A percentile compares a stretch with the other conserved stretches of the same genome.
These are phyloP conservation scores for Patellifolia procumbens DNA, from an alignment of 179 eudicot species.

Conservation along the genomic window DNA sequence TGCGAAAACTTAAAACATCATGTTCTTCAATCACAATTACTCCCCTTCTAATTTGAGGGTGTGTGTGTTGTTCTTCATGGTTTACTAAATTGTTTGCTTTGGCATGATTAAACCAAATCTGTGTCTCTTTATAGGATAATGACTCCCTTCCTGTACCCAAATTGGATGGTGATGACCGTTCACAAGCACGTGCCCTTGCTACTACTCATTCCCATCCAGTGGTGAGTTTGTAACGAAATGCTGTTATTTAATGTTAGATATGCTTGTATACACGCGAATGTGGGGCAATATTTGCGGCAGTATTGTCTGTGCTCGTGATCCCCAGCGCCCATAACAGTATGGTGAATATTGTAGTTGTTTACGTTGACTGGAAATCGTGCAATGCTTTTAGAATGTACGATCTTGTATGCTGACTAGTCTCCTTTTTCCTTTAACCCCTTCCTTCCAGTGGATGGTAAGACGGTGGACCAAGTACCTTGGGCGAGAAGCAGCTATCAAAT, in stretches of 20 bases:
- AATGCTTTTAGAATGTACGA: constrained; percentile 7
- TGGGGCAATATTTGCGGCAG: background rate
- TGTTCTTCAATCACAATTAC: background rate
- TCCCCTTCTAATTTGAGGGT: background rate
- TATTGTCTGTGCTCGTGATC: background rate
- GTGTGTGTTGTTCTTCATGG: background rate
- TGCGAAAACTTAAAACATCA: background rate
- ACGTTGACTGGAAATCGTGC: background rate
- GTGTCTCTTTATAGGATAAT: constrained; percentile 47
- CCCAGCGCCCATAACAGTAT: background rate
- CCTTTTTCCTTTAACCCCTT: background rate
- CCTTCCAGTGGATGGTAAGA: constrained; percentile 88
- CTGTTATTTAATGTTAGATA: background rate
- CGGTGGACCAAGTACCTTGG: constrained; percentile 86
- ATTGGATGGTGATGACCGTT: constrained; percentile 77
- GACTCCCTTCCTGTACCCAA: constrained; percentile 76
- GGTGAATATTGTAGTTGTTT: background rate
- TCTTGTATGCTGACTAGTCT: constrained; percentile 10
- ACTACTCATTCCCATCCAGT: constrained; percentile 97
- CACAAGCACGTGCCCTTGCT: constrained; percentile 91
- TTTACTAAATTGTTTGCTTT: background rate
- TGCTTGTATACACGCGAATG: background rate
- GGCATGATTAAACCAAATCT: background rate
- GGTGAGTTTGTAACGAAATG: constrained; percentile 50
- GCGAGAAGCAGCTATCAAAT: constrained; percentile 66